A percentile compares a stretch with the other conserved stretches of the same genome.
Conservation (phyloP, 2,329 filamentous ascomycete species). For the Cercospora sp. region DNA sequence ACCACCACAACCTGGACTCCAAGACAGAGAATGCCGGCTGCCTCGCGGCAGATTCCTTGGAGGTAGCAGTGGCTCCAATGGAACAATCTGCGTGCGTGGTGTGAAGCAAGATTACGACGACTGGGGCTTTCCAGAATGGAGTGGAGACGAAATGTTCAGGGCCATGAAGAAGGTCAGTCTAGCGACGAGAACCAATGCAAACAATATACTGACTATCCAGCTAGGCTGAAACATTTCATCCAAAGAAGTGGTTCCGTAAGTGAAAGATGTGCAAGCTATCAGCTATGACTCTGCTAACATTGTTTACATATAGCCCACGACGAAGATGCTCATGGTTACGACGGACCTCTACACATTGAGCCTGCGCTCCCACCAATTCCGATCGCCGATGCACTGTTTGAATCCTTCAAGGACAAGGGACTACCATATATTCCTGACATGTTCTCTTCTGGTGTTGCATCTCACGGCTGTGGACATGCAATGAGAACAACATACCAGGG, state of each 20-base stretch:
- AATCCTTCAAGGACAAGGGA: slow-evolving; percentile 32
- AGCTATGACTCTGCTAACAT: not conserved
- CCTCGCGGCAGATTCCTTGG: slow-evolving; percentile 48
- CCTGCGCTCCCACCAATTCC: slow-evolving; percentile 51
- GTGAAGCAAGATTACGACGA: slow-evolving; percentile 46
- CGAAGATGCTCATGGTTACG: slow-evolving; percentile 29
- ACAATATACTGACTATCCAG: not conserved
- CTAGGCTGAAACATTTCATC: slow-evolving; percentile 31
- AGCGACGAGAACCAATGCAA: no score
- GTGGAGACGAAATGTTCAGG: slow-evolving; percentile 34
- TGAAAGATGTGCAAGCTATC: slow-evolving; percentile 22
- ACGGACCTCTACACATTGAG: slow-evolving; percentile 33
- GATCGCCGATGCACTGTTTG: slow-evolving; percentile 29
- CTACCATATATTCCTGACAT: slow-evolving; percentile 34
- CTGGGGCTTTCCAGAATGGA: slow-evolving; percentile 35
- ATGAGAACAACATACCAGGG: slow-evolving; percentile 56
- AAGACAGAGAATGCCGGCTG: slow-evolving; percentile 46
- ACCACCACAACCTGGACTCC: slow-evolving; percentile 42
- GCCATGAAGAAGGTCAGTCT: slow-evolving; percentile 32
- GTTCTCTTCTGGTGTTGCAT: slow-evolving; percentile 45
- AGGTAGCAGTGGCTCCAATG: slow-evolving; percentile 47
- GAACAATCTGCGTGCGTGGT: slow-evolving; percentile 48
- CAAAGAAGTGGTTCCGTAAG: slow-evolving; percentile 31
- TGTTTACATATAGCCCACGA: slow-evolving; percentile 16
- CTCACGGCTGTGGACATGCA: slow-evolving; percentile 59